A percentile compares a stretch with the other conserved stretches of the same genome.
Conservation (phyloP, 192 early-diverging fungal species). For the Tieghemiomyces parasiticus region DNA sequence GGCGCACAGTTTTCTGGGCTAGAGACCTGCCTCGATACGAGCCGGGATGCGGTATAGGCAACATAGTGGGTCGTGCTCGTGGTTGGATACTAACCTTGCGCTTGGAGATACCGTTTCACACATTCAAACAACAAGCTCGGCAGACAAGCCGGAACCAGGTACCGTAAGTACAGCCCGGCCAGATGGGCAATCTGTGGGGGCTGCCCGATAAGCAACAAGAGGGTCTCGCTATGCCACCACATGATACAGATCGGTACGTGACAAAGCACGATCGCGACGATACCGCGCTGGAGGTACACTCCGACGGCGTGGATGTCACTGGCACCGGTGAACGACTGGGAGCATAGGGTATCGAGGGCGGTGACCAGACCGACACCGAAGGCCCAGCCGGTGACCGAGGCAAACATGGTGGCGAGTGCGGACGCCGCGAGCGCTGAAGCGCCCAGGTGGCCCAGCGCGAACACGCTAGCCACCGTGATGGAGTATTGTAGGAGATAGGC, state of each 20-base stretch:
- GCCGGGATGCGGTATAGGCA: neutral
- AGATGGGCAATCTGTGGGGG: conserved; percentile 44
- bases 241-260: conserved; percentile 52
- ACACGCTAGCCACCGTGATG: conserved; percentile 30
- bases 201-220: conserved; percentile 64
- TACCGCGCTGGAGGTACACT: conserved; percentile 49
- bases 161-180: conserved; percentile 43
- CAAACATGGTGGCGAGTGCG: conserved; percentile 20
- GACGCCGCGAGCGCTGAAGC: conserved; percentile 34
- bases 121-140: conserved; percentile 76
- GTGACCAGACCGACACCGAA: conserved; percentile 44
- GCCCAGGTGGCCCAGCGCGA: conserved; percentile 32
- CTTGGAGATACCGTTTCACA: conserved; percentile 72
- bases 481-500: conserved; percentile 37
- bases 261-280: conserved; percentile 49
- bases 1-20: neutral
- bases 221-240: conserved; percentile 49
- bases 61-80: neutral
- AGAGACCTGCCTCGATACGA: neutral
- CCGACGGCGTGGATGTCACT: conserved; percentile 39
- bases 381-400: conserved; percentile 40
- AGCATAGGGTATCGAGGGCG: conserved; percentile 50
- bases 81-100: conserved; percentile 44
- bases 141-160: conserved; percentile 54
- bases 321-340: conserved; percentile 42